Percentiles rank a stretch among this genome's conserved stretches.
Conservation (phyloP, 2,329 filamentous ascomycete species). For the Diaporthe batatas region DNA sequence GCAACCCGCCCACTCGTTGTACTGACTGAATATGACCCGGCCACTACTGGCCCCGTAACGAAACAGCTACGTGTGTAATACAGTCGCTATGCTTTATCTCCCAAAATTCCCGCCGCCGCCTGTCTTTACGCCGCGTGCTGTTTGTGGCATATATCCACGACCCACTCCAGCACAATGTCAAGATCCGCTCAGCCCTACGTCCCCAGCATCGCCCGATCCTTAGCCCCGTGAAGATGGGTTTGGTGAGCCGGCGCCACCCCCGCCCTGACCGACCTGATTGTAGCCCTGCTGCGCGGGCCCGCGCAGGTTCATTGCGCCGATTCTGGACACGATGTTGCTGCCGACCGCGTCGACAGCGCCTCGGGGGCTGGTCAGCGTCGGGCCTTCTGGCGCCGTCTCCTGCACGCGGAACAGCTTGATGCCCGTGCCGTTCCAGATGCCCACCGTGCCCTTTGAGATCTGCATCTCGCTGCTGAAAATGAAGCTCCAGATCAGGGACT, state of each 20-base stretch:
- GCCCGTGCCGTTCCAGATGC: slow-evolving; percentile 92
- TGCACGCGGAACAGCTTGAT: slow-evolving; percentile 93
- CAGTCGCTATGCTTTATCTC: slow-evolving; percentile 24
- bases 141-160: background rate
- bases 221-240: slow-evolving; percentile 23
- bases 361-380: slow-evolving; percentile 84
- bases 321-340: slow-evolving; percentile 87
- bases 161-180: background rate
- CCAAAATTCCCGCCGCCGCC: background rate
- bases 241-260: background rate
- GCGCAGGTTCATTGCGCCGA: slow-evolving; percentile 83
- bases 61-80: slow-evolving; percentile 20
- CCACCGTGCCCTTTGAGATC: slow-evolving; percentile 85
- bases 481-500: slow-evolving; percentile 93
- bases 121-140: background rate
- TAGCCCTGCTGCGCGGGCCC: slow-evolving; percentile 49
- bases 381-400: slow-evolving; percentile 83
- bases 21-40: slow-evolving; percentile 1
- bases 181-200: background rate
- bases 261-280: slow-evolving; percentile 20
- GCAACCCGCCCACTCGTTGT: background rate
- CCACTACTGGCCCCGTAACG: background rate
- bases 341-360: slow-evolving; percentile 95
- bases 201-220: background rate
- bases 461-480: slow-evolving; percentile 93